Evolutionary conservation across 345 rosid genomes (phyloP).

Genomic region (Arabidopsis arenosa): DNA sequence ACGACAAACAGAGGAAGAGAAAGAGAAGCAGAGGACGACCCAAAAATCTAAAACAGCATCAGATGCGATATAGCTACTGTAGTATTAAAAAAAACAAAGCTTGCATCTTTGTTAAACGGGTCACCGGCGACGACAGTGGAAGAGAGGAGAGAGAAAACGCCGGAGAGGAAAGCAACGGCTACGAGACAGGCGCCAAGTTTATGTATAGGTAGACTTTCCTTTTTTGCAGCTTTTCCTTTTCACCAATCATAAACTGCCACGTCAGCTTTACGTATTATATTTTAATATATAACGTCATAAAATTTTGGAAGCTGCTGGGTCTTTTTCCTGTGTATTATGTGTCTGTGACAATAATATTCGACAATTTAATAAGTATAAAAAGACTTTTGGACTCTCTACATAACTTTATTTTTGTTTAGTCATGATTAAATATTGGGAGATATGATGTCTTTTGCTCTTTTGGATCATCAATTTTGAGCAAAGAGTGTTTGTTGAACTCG

Average conservation of each 20-base stretch:
- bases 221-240: conserved; percentile 31
- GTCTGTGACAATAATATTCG: not conserved
- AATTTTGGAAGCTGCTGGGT: conserved; percentile 24
- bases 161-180: conserved; percentile 46
- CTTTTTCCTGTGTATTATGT: conserved; percentile 6
- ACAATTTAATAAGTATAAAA: not conserved
- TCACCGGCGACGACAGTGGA: conserved; percentile 24
- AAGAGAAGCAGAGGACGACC: conserved; percentile 21
- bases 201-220: conserved; percentile 29
- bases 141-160: conserved; percentile 17
- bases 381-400: not conserved
- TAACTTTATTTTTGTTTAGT: not conserved
- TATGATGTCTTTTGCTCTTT: not conserved
- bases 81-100: not conserved
- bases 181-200: conserved; percentile 45
- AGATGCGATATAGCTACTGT: not conserved
- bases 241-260: not conserved
- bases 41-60: conserved; percentile 25
- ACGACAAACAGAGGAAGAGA: conserved; percentile 31
- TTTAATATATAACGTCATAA: not conserved
- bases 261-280: conserved; percentile 17
- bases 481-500: not conserved
- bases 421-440: not conserved
- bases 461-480: conserved; percentile 10
- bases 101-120: conserved; percentile 2